A percentile compares a stretch with the other conserved stretches of the same genome.
Conservation (phyloP, 1,284 basidiomycete genomes). For the Earliella scabrosa region DNA sequence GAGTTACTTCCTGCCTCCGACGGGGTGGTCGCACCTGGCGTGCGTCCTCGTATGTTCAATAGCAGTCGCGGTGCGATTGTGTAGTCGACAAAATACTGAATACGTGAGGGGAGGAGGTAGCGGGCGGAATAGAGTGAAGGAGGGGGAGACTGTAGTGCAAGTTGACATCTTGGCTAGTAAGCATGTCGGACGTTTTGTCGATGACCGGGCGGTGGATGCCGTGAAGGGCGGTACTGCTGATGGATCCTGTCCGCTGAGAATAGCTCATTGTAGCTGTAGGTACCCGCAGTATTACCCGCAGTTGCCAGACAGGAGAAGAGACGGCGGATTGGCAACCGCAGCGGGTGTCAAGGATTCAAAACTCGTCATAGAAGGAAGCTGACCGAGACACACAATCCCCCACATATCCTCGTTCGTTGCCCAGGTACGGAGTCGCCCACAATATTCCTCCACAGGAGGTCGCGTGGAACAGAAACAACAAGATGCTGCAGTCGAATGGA, state of each 20-base stretch:
- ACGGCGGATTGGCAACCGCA: not conserved
- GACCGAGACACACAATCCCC: not conserved
- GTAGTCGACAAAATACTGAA: conserved; percentile 25
- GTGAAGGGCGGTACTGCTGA: too few species aligned
- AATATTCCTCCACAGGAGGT: not conserved
- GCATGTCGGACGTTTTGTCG: not conserved
- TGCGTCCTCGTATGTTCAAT: conserved; percentile 25
- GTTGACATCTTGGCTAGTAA: conserved; percentile 6
- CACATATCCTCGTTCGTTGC: not conserved
- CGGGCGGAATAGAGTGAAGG: conserved; percentile 16
- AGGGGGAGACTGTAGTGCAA: conserved; percentile 5
- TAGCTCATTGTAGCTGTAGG: too few species aligned
- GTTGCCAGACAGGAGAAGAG: too few species aligned
- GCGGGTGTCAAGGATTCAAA: not conserved
- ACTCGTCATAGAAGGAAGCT: not conserved
- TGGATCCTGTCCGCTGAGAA: too few species aligned
- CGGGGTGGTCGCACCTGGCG: conserved; percentile 5
- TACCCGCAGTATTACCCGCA: too few species aligned
- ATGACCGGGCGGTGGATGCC: not conserved
- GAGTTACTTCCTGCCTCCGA: conserved; percentile 4
- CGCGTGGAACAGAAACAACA: too few species aligned
- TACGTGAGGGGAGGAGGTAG: conserved; percentile 17
- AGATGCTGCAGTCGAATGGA: not conserved
- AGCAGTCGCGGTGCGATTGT: conserved; percentile 24
- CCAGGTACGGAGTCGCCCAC: not conserved